These are phyloP conservation scores for Termitomyces bulborhizus DNA, from an alignment of 768 basidiomycete genomes.

Conservation along the genomic window DNA sequence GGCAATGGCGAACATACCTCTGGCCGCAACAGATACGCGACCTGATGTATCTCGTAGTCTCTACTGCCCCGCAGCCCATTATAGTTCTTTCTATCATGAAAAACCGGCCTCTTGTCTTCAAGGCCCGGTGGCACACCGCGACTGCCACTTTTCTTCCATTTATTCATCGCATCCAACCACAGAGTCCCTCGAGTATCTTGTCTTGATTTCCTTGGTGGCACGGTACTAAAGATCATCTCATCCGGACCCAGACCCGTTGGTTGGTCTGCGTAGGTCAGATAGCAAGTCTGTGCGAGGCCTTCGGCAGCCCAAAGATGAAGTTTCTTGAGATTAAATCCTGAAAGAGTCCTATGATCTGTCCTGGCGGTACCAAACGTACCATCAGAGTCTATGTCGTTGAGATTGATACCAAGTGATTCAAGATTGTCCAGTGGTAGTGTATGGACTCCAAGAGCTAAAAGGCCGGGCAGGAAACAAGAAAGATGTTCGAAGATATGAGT, in stretches of 20 bases:
- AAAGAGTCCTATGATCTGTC: slow-evolving; percentile 29
- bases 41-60: slow-evolving; percentile 48
- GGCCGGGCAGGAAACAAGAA: slow-evolving; percentile 72
- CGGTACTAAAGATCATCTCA: slow-evolving; percentile 35
- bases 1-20: slow-evolving; percentile 42
- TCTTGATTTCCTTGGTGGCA: slow-evolving; percentile 12
- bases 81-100: slow-evolving; percentile 21
- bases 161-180: slow-evolving; percentile 46
- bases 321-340: slow-evolving; percentile 47
- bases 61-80: slow-evolving; percentile 23
- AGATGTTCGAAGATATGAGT: slow-evolving; percentile 63
- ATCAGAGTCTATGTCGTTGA: slow-evolving; percentile 34
- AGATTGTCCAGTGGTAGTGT: slow-evolving; percentile 54
- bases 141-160: slow-evolving; percentile 42
- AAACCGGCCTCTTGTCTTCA: slow-evolving; percentile 33
- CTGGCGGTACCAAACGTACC: slow-evolving; percentile 27
- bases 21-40: slow-evolving; percentile 57
- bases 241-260: slow-evolving; percentile 67
- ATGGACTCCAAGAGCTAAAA: slow-evolving; percentile 66
- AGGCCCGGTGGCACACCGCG: slow-evolving; percentile 49
- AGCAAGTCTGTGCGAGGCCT: slow-evolving; percentile 69
- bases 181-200: slow-evolving; percentile 15
- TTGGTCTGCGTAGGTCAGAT: slow-evolving; percentile 65
- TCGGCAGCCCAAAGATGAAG: slow-evolving; percentile 72
- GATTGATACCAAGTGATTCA: slow-evolving; percentile 38